Evolutionary conservation across 2,329 filamentous ascomycete genomes (phyloP), one percentile per base, ranked within the genome.

Genomic region (Exophiala oligosperma): DNA sequence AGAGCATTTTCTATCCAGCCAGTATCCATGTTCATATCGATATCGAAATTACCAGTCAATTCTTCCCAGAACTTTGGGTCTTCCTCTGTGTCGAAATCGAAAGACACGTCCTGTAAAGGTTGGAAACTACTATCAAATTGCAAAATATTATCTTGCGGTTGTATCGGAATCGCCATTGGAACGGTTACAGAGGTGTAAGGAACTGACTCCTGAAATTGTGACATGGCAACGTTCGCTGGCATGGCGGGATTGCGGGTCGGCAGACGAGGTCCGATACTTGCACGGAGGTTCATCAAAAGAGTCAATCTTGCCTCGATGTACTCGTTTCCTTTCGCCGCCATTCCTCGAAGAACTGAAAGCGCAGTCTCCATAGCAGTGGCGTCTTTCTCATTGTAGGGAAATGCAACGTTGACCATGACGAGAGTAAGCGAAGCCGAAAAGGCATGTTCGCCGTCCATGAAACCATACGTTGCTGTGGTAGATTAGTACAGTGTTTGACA

Each of bases 401-500:
- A 82, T 1, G 80, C 77, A 8, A 78, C 76, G 66, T 80, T 81
- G 21, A 81, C 77, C 77, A 84, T 81, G 24, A 83, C 77, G 4
- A 84, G 74, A 1, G 83, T 74, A 9, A 84, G 75, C 9, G 80
- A 76, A 1, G 81, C 80, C 0, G 79, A 81, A 63, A 84, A 83
- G 24, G 78, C 75, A 63, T 84, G 81, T 59, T 84, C 81, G 14
- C 79, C 77, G 57, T 84, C 81, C 72, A 84, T 81, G 66, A 82
- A 84, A 24, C 81, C 81, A 63, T 81, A 84, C 0, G 81, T 84
- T 21, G 81, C 79, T 76, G 24, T n/a, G 14, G 24, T 4, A 11
- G 24, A 48, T 29, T n/a, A 54, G 44, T 11, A 47, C 2, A 7
- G 12, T 26, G 8, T 38, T 47, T 38, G 9, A 17, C 32, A 43